Evolutionary conservation across 2,329 filamentous ascomycete species (phyloP), one percentile per base, ranked within the genome.

Genomic region (Fusarium subglutinans): DNA sequence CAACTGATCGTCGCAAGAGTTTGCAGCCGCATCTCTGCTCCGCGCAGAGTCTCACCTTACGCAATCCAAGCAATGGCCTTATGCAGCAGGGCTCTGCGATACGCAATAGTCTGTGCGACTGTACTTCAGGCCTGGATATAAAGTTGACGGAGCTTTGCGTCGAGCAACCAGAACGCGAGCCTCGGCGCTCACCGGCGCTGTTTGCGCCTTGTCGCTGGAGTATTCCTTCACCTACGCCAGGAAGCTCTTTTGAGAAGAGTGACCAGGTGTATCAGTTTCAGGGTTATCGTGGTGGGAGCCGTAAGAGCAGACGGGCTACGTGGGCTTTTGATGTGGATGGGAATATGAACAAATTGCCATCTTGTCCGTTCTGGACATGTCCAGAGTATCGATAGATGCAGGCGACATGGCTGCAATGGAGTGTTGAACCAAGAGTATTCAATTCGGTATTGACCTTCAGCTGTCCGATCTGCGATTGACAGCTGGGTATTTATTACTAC

Each of bases 11-110:
- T 6, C 33, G 50, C 3, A 38, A 17, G 13, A 26, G 50, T 7
- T 9, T 53, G 0, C n/a, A 53, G 18, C 6, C 33, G 24, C 33
- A 38, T 26, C 2, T 53, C 1, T 38, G n/a, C 33, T 53, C 50
- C 0, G 50, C 33, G 0, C 50, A 38, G 3, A 38, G 2, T 17
- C 18, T 53, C 0, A 53, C 50, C 0, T 12, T 26, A 5, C 33
- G 33, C 13, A 53, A 53, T 53, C 33, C 50, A 6, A 53, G 33
- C 13, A 53, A 53, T 53, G 50, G 18, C 0, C 9, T 53, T 0
- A 12, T 26, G 9, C n/a, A 22, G 7, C 5, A 26, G 2, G 7
- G 18, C 1, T 22, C 18, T 22, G 3, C 5, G 2, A 22, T 2
- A 8, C 5, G 4, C 9, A 4, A 37, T 5, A 26, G 4, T 17